A percentile compares a stretch with the other conserved stretches of the same genome.
Evolutionary conservation across 2,329 filamentous ascomycete genomes (phyloP).

Genomic region (Achaetomium macrosporum): DNA sequence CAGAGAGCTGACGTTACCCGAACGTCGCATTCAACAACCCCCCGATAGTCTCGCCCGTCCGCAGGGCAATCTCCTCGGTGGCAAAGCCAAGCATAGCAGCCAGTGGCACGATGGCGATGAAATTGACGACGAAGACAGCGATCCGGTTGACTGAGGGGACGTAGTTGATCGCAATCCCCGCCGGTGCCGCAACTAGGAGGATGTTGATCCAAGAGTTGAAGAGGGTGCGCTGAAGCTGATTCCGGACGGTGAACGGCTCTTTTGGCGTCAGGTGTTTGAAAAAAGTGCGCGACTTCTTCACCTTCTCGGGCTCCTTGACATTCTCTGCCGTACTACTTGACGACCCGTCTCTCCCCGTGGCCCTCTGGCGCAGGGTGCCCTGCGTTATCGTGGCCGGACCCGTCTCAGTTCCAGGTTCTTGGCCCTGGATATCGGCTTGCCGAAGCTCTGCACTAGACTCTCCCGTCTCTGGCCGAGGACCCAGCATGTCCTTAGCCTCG

Average conservation of each 20-base stretch:
- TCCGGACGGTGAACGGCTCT: conserved; percentile 51
- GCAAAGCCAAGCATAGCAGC: conserved; percentile 82
- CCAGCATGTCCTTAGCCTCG: background rate
- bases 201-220: conserved; percentile 85
- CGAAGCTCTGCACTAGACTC: conserved; percentile 2
- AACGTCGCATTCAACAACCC: conserved; percentile 88
- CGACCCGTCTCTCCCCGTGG: conserved; percentile 21
- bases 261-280: conserved; percentile 45
- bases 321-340: conserved; percentile 9
- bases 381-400: conserved; percentile 16
- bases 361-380: conserved; percentile 22
- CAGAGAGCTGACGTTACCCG: conserved; percentile 50
- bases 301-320: conserved; percentile 25
- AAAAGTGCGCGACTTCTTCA: conserved; percentile 38
- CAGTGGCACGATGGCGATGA: conserved; percentile 85
- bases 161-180: conserved; percentile 71
- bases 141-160: conserved; percentile 38
- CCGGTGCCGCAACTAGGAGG: conserved; percentile 69
- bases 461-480: background rate
- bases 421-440: background rate
- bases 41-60: conserved; percentile 78
- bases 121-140: conserved; percentile 80
- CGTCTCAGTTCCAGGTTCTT: background rate
- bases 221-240: conserved; percentile 67
- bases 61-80: conserved; percentile 81